Evolutionary conservation across 176 grass and related monocot genomes (phyloP).

Genomic region (Dactylis glomerata): DNA sequence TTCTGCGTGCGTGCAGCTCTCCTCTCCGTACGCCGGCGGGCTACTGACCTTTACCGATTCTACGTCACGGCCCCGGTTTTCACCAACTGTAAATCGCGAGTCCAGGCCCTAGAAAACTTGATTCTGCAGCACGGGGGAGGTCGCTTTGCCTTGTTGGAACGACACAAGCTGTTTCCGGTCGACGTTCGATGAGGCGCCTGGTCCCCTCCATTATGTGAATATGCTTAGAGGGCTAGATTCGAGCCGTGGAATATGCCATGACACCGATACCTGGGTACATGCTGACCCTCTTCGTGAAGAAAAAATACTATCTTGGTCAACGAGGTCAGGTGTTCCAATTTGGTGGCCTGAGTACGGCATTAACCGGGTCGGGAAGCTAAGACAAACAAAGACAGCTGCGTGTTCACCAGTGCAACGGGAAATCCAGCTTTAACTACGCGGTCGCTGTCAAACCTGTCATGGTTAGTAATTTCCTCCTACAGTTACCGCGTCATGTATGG

Average conservation of each 20-base stretch:
- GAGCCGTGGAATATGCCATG: not conserved
- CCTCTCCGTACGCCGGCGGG: no score
- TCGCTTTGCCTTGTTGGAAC: not conserved
- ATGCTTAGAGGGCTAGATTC: not conserved
- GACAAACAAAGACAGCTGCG: not conserved
- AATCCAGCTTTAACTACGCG: not conserved
- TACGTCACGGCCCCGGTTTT: not conserved
- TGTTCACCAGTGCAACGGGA: not conserved
- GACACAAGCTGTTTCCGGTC: not conserved
- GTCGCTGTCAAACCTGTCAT: not conserved
- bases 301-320: not conserved
- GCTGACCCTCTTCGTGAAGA: not conserved
- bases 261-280: not conserved
- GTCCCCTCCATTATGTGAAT: not conserved
- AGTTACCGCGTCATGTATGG: not conserved
- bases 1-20: not conserved
- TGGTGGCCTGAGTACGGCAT: not conserved
- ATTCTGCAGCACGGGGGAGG: not conserved
- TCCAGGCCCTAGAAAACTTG: no score
- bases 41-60: not conserved
- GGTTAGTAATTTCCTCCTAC: not conserved
- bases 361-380: not conserved
- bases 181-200: not conserved
- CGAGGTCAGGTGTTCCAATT: not conserved
- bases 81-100: no score